Conservation (phyloP, 2,329 filamentous ascomycete genomes). For the Lachnellula cervina region DNA sequence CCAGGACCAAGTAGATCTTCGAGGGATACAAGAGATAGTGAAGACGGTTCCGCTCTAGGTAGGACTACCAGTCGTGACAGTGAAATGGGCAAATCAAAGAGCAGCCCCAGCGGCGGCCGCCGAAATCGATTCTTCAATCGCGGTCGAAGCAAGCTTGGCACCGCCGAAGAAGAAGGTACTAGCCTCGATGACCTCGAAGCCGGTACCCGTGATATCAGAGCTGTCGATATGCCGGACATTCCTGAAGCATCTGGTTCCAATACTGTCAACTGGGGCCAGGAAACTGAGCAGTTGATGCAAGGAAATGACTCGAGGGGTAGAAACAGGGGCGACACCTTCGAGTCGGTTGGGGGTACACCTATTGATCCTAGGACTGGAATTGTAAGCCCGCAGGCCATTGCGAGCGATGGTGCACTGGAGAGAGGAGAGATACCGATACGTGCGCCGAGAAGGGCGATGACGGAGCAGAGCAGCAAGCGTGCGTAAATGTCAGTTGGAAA, state of each 20-base stretch:
- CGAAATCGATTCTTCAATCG: constrained; percentile 60
- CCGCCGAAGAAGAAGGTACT: constrained; percentile 24
- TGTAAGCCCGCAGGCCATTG: constrained; percentile 30
- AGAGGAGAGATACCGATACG: constrained; percentile 22
- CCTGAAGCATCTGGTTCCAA: constrained; percentile 32
- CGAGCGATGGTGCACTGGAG: constrained; percentile 19
- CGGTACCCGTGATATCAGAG: constrained; percentile 15
- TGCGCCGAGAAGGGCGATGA: constrained; percentile 12
- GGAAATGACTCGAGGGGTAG: constrained; percentile 1
- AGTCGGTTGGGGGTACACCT: background rate
- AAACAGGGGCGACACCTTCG: background rate
- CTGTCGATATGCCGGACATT: constrained; percentile 40
- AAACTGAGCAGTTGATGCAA: constrained; percentile 1
- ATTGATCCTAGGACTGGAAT: constrained; percentile 32
- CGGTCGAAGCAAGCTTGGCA: constrained; percentile 28
- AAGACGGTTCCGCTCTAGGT: constrained; percentile 14
- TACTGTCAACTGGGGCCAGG: constrained; percentile 9
- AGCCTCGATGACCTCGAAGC: constrained; percentile 28
- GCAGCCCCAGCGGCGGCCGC: constrained; percentile 38
- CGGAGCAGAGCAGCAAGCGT: constrained; percentile 4
- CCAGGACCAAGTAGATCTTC: constrained; percentile 5
- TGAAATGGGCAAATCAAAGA: constrained; percentile 28
- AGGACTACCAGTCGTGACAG: constrained; percentile 20
- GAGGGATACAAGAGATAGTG: constrained; percentile 9
- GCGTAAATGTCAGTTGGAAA: background rate